Conservation (phyloP, 352 stramenopile species). For the Phytophthora citricola region DNA sequence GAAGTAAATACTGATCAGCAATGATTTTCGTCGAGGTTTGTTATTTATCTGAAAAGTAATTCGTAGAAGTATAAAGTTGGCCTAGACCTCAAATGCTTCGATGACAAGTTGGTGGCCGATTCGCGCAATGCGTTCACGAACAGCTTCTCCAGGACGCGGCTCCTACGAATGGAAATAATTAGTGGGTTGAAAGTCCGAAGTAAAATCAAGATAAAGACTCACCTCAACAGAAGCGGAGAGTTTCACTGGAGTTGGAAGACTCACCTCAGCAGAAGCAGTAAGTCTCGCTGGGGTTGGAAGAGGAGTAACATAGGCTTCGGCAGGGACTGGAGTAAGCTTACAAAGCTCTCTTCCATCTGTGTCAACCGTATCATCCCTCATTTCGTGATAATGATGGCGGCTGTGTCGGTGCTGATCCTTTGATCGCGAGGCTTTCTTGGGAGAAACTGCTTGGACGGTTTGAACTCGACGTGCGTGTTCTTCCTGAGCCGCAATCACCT, state of each 20-base stretch:
- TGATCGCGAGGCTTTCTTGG: conserved; percentile 10
- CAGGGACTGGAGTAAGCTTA: neutral
- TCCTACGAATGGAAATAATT: conserved; percentile 10
- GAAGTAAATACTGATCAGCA: too few species aligned
- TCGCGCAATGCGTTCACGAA: conserved; percentile 68
- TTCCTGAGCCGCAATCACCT: conserved; percentile 41
- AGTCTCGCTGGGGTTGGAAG: conserved; percentile 25
- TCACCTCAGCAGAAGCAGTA: conserved; percentile 20
- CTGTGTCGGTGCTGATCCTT: conserved; percentile 28
- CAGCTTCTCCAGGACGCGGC: conserved; percentile 18
- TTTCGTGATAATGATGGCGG: conserved; percentile 19
- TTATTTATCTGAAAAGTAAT: too few species aligned
- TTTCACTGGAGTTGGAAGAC: conserved; percentile 23
- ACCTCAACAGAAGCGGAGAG: conserved; percentile 20
- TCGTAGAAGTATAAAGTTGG: neutral
- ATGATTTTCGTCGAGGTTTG: too few species aligned
- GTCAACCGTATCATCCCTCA: conserved; percentile 4
- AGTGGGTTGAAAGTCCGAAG: neutral
- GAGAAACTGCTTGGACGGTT: conserved; percentile 2
- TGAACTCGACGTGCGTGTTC: conserved; percentile 14
- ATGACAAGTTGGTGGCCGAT: conserved; percentile 77
- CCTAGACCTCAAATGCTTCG: conserved; percentile 56
- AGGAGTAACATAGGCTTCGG: conserved; percentile 8
- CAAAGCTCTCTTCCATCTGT: neutral
- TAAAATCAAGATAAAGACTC: neutral